Base-by-base conservation (phyloP, 2,329 filamentous ascomycete species). In the Colletotrichum godetiae region DNA sequence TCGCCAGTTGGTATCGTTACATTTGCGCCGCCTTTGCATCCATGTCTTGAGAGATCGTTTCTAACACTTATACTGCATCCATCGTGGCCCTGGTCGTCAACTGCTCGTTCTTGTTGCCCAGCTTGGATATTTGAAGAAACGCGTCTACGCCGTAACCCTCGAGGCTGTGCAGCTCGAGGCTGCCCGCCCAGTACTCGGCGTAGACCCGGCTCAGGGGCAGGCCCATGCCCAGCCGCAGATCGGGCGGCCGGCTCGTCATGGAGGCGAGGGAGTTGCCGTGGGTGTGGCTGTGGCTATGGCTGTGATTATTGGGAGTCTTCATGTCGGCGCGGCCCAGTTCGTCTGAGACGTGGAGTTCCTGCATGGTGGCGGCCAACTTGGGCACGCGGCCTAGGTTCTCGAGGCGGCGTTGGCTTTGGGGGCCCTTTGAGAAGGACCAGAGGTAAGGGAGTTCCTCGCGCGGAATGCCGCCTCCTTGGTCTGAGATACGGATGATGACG, bases 51-150 rank as follows among this genome's bases (percentile, higher is more conserved):
- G 13, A 53, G 19, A 49, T 49, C 42, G 22, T n/a, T 55, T 46
- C 29, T 59, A 61, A 55, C 60, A 61, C 46, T 49, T 77, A 94
- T 13, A 95, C 89, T 24, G 93, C 92, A 82, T 95, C 93, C 87
- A 95, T 94, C 76, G 89, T 91, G 31, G 93, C 93, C 78, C 93
- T 87, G 33, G 91, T 95, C 3, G 89, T 95, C 74, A 99, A 87
- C 82, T 97, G 95, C 86, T 99, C 97, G 80, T 98, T 98, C 87
- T 98, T 98, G 82, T 99, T 99, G 24, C 97, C 97, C 70, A 99
- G 87, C 81, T 97, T 97, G 5, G 95, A 97, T 73, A 99, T 98
- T 81, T 98, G 95, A 75, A 99, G 84, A 80, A 99, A 99, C 0
- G 94, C 95, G 84, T 99, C 97, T 7, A 97, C 95, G 15, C 97